These are phyloP conservation scores for Trichoderma hamatum DNA, from an alignment of 2,329 filamentous ascomycete genomes.

Conservation along the genomic window DNA sequence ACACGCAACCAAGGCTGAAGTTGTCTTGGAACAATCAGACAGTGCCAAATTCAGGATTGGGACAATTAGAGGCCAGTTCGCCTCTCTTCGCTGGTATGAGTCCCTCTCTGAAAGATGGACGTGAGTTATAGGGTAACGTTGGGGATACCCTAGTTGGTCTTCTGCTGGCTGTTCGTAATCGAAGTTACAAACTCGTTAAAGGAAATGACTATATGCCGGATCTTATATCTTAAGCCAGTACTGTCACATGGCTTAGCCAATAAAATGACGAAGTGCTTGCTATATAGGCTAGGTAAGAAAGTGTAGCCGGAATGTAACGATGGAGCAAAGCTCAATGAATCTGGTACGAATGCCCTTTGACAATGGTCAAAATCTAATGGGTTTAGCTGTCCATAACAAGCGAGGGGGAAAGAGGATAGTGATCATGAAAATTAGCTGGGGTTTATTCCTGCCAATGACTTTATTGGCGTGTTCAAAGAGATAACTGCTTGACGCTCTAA, in stretches of 20 bases:
- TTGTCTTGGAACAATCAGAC: too few relatives aligned
- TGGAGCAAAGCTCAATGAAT: neutral
- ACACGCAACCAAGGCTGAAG: neutral
- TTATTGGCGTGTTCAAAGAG: neutral
- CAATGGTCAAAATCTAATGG: neutral
- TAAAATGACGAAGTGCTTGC: neutral
- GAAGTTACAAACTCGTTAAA: too few relatives aligned
- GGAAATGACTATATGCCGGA: too few relatives aligned
- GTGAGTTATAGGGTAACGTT: too few relatives aligned
- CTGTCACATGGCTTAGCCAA: neutral
- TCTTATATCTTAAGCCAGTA: neutral
- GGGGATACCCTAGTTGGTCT: too few relatives aligned
- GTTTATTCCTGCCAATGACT: neutral
- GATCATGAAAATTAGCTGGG: neutral
- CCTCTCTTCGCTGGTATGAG: too few relatives aligned
- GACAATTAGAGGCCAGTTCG: too few relatives aligned
- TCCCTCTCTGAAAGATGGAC: too few relatives aligned
- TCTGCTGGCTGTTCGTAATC: too few relatives aligned
- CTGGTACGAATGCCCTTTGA: neutral
- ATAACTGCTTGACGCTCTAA: neutral
- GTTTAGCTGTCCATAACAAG: neutral
- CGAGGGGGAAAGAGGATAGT: neutral
- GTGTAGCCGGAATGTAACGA: neutral
- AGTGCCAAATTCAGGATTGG: too few relatives aligned
- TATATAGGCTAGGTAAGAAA: neutral